Evolutionary conservation across 805 yeast species (phyloP).

Genomic region (Candida endomychidarum): DNA sequence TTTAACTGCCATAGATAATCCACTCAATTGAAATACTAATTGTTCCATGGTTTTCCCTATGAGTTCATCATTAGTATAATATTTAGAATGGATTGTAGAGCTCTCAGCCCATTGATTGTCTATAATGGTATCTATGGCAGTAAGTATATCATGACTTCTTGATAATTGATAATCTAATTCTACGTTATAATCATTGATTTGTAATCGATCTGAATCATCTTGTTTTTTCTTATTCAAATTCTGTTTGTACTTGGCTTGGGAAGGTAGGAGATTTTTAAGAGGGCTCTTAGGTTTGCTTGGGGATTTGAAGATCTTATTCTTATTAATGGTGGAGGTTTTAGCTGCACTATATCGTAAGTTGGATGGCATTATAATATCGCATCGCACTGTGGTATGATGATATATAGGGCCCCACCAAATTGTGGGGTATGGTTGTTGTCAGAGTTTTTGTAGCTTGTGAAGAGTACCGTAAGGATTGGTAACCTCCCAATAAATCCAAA

Average conservation of each 20-base stretch:
- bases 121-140: conserved; percentile 33
- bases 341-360: conserved; percentile 40
- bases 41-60: conserved; percentile 21
- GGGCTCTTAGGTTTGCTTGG: conserved; percentile 25
- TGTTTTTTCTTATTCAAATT: conserved; percentile 13
- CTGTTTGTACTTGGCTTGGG: conserved; percentile 24
- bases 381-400: no score
- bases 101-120: conserved; percentile 41
- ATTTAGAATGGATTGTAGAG: conserved; percentile 26
- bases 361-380: conserved; percentile 8
- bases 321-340: conserved; percentile 33
- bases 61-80: conserved; percentile 17
- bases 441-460: no score
- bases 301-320: conserved; percentile 21
- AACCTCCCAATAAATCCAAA: no score
- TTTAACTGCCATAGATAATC: conserved; percentile 33
- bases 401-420: no score
- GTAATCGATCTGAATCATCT: conserved; percentile 7
- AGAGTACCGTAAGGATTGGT: no score
- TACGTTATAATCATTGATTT: conserved; percentile 33
- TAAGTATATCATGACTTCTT: conserved; percentile 26
- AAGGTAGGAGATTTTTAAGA: conserved; percentile 25
- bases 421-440: no score
- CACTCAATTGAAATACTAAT: conserved; percentile 32
- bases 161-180: conserved; percentile 40